These are phyloP conservation scores for Chaetomium sp. DNA, from an alignment of 2,329 filamentous ascomycete species.

Conservation along the genomic window DNA sequence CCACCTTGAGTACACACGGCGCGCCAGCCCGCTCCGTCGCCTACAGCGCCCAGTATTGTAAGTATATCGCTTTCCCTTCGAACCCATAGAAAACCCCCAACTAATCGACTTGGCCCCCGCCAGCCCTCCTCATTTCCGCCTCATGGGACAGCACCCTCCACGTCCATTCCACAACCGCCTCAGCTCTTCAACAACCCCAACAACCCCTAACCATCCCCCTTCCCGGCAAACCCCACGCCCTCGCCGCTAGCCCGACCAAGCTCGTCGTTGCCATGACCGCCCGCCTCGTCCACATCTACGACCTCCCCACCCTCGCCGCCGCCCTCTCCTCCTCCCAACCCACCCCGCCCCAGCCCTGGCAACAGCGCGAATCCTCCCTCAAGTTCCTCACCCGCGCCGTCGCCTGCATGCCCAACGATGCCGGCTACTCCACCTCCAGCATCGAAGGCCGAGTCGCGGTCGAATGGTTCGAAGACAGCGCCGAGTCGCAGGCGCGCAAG, in stretches of 20 bases:
- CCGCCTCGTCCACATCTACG: constrained; percentile 90
- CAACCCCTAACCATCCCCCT: constrained; percentile 61
- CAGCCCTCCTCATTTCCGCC: constrained; percentile 73
- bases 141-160: constrained; percentile 93
- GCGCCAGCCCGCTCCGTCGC: constrained; percentile 77
- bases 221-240: constrained; percentile 81
- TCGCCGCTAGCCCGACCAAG: constrained; percentile 71
- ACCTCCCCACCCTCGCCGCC: constrained; percentile 61
- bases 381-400: constrained; percentile 95
- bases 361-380: constrained; percentile 85
- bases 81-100: neutral
- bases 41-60: constrained; percentile 68
- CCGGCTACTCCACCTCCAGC: constrained; percentile 82
- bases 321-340: constrained; percentile 41
- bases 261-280: constrained; percentile 94
- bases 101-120: neutral
- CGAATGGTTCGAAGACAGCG: constrained; percentile 91
- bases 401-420: constrained; percentile 93
- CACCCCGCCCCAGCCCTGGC: constrained; percentile 66
- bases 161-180: constrained; percentile 61
- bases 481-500: constrained; percentile 82
- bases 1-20: constrained; percentile 68
- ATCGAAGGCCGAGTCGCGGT: constrained; percentile 96
- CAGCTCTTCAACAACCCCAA: constrained; percentile 30
- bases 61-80: constrained; percentile 21